Evolutionary conservation across 2,329 filamentous ascomycete species (phyloP), one percentile per base, ranked within the genome.

Genomic region (Sclerotinia trifoliorum): DNA sequence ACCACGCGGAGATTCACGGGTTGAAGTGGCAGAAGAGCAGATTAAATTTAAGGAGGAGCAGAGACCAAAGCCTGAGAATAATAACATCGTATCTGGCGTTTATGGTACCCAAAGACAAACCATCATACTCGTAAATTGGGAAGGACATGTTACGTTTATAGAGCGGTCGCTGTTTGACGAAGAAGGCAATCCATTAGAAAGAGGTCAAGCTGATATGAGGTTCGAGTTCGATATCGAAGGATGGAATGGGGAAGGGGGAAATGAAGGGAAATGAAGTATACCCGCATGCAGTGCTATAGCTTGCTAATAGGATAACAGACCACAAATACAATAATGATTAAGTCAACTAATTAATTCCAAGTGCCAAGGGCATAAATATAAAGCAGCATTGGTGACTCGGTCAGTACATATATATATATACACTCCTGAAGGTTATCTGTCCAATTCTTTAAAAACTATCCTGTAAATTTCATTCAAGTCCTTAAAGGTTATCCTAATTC

Each of bases 61-160:
- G 60, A 77, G 78, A 35, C 81, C 82, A 2, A 80, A 81, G 21
- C 75, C 44, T 71, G 67, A 81, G 78, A 68, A 72, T 49, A 71
- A 74, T 29, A 68, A 81, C 1, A 87, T 86, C 71, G 83, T 85
- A 75, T 85, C 82, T 6, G 87, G 87, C 1, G 79, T 87, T 71
- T 90, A 90, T 73, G 87, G 87, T 5, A 90, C 87, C 6, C 87
- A 90, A 78, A 79, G 87, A 49, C 87, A 90, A 79, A 89, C 87
- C 0, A 79, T 89, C 19, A 77, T 90, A 19, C 78, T 89, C 56
- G 84, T 89, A 8, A 86, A 88, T 72, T 87, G 85, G 84, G 81
- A 88, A 3, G 87, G 87, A 3, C 86, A 86, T 48, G 85, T 88
- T 24, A 84, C 82, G 0, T 87, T 85, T 73, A 81, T 81, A 42